Conservation (phyloP, 2,329 filamentous ascomycete genomes). For the Colletotrichum musicola region DNA sequence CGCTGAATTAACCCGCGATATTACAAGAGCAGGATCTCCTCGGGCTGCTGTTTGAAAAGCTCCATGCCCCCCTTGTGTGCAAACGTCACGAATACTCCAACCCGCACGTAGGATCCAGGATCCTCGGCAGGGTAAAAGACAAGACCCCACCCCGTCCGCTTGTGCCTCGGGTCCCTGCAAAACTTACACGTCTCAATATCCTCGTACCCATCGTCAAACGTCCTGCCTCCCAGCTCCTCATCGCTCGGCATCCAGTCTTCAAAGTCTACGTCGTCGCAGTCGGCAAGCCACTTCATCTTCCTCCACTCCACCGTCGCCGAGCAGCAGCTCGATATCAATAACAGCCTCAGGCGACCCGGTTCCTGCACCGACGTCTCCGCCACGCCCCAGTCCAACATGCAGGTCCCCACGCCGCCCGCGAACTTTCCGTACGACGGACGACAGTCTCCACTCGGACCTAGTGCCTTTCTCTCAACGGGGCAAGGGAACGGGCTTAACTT, state of each 20-base stretch:
- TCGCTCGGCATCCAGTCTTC: neutral
- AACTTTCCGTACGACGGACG: neutral
- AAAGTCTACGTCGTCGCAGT: neutral
- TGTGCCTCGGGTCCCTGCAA: neutral
- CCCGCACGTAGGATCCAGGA: neutral
- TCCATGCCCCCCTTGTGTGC: neutral
- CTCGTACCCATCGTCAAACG: neutral
- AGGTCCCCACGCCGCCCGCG: neutral
- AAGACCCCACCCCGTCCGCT: neutral
- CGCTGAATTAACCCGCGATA: too few species aligned
- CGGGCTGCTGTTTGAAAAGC: neutral
- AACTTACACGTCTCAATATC: neutral
- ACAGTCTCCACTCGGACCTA: neutral
- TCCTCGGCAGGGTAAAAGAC: neutral
- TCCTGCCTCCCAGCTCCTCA: neutral
- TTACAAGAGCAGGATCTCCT: neutral
- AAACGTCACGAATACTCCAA: conserved; percentile 4
- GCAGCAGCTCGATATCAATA: conserved; percentile 4
- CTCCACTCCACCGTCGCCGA: conserved; percentile 2
- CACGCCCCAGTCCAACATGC: conserved; percentile 15
- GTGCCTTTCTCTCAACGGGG: neutral
- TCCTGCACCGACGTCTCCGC: neutral
- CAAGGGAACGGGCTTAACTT: neutral
- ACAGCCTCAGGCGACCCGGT: neutral
- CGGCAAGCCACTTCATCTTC: neutral